Evolutionary conservation across 768 basidiomycete genomes (phyloP), one percentile per base, ranked within the genome.

Genomic region (Brasilioporus rufonigricans): DNA sequence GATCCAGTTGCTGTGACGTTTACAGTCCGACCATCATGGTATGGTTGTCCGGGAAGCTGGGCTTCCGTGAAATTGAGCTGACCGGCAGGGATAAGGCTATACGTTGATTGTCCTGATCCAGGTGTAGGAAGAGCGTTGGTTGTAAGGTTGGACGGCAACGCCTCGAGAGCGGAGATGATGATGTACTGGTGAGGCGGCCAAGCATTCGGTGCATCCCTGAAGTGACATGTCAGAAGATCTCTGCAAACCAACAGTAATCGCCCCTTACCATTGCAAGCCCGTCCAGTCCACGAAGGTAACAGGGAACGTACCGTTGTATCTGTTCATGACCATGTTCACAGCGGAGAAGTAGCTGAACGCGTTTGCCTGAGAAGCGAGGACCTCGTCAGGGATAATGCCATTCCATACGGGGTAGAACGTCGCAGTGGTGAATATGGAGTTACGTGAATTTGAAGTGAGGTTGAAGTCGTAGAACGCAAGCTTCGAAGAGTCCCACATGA

Each of bases 401-500:
- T 80, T 85, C 95, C 93, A 97, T 46, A 87, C 76, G 0, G 94
- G 91, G 68, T 92, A 93, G 74, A 85, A 93, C 1, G 81, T 84
- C 1, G 90, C 93, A 3, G 74, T 78, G n/a, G 83, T 83, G 74
- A 87, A 93, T 29, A 91, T 65, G 45, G 61, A 70, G 63, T 83
- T 86, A 49, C 87, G 83, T 14, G 80, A 65, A 47, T 86, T 84
- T 3, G 85, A 79, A 8, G 82, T 86, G 38, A 87, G 69, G 68
- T 93, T 91, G 73, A 89, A 97, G 71, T 96, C 94, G 63, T 95
- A 95, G 72, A 95, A 96, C 0, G 87, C 87, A n/a, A 92, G 76
- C 75, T 89, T 90, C 9, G 75, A 71, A 0, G 83, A 60, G 65
- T 96, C 89, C 93, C 94, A 97, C 71, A 84, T 76, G 10, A 97